Evolutionary conservation across 2,329 filamentous ascomycete species (phyloP), one percentile per base, ranked within the genome.

Genomic region (Ascocoryne sarcoides): DNA sequence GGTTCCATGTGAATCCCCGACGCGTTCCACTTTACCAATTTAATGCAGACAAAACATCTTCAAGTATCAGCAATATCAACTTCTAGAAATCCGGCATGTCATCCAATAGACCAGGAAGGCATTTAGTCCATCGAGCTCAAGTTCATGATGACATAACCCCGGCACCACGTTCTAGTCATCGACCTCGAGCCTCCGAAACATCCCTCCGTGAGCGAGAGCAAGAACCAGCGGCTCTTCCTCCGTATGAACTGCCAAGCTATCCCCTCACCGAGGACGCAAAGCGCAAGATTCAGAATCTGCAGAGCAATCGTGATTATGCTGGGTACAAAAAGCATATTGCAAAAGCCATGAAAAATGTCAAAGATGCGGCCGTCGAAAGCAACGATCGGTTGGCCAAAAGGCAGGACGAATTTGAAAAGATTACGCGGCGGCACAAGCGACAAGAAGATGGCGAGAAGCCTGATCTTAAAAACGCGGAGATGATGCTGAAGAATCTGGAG

Each of bases 231-330:
- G 30, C 10, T 19, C 29, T 40, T 18, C 68, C 72, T 9, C 50
- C 62, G 5, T 80, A 81, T 55, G 62, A 76, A 55, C 62, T 66
- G 12, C 73, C 71, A 2, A 58, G 60, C 8, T 69, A 69, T 40
- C 65, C 73, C 1, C 66, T 81, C 15, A 73, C 68, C 37, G 46
- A 50, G 0, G 54, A 60, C 8, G 66, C 66, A 2, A 67, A 71
- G 43, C 60, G 62, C 17, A 60, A 63, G 1, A 61, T 82, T 4
- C 57, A 64, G 2, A 46, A 58, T 0, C 57, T 82, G 3, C 55
- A 65, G 20, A n/a, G 3, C 16, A 28, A 36, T 5, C 58, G 65
- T 8, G 59, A 65, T 14, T 55, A 71, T 7, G 51, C 56, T 1
- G 62, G 64, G 14, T 60, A 79, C 1, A 67, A 69, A 30, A 62